These are phyloP conservation scores for Populus davidiana DNA, from an alignment of 345 rosid species.

Conservation along the genomic window DNA sequence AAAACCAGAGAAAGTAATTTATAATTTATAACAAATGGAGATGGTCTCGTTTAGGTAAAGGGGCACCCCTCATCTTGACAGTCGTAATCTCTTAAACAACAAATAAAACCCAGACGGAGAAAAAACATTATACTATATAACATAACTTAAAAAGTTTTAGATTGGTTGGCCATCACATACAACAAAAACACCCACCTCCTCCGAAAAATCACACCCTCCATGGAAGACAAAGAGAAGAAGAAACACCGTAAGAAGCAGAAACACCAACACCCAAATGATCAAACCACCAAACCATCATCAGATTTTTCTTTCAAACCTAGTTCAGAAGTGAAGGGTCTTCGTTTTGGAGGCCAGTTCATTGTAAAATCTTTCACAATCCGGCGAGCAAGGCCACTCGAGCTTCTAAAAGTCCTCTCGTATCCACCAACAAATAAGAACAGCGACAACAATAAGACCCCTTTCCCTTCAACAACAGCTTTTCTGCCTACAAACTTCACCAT, in stretches of 20 bases:
- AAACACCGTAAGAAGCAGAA: conserved; percentile 69
- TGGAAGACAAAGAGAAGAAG: conserved; percentile 62
- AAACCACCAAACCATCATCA: conserved; percentile 44
- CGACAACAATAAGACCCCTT: conserved; percentile 33
- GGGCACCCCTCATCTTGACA: conserved; percentile 21
- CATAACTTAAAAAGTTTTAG: conserved; percentile 13
- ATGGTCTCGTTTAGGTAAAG: conserved; percentile 7
- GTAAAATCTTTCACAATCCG: conserved; percentile 95
- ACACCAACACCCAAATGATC: conserved; percentile 59
- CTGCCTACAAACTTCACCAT: conserved; percentile 92
- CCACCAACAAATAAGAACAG: conserved; percentile 39
- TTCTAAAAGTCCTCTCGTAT: conserved; percentile 70
- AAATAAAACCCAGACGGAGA: not conserved
- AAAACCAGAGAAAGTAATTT: not conserved
- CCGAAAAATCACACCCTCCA: conserved; percentile 17
- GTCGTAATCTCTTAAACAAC: not conserved
- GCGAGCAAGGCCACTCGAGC: conserved; percentile 70
- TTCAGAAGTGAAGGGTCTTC: conserved; percentile 82
- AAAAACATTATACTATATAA: not conserved
- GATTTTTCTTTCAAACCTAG: conserved; percentile 72
- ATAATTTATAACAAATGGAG: not conserved
- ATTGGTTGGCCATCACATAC: conserved; percentile 21
- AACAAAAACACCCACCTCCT: conserved; percentile 6
- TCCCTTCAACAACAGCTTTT: conserved; percentile 77
- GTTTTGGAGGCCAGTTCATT: conserved; percentile 83